Evolutionary conservation across 371 early-diverging fungal species (phyloP), one percentile per base, ranked within the genome.

Genomic region (Gilbertella persicaria): DNA sequence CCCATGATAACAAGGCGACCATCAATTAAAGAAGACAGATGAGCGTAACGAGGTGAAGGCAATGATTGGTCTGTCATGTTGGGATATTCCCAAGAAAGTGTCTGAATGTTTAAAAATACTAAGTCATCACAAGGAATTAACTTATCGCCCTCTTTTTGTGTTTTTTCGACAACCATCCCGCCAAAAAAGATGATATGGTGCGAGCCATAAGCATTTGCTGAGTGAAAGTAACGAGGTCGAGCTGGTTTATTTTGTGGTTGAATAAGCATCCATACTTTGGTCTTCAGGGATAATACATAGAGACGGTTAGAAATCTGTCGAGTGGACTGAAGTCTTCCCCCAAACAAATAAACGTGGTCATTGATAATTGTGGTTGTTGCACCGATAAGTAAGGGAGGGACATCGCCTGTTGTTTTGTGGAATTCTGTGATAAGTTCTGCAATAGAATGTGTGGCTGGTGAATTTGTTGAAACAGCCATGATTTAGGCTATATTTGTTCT

Each of bases 321-420:
- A 14, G 69, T 68, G 26, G 79, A 67, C 45, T 60, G 66, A 4
- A 84, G 63, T 21, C 88, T 77, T 8, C 89, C 89, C 45, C 89
- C 89, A 69, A 89, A 88, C 12, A 87, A 65, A 57, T 84, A 89
- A 2, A 87, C 47, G 12, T 66, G 52, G 8, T 80, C 72, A 23
- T 71, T 69, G 26, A 84, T 64, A 8, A 86, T 67, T 6, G 87
- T 85, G 0, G 74, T 64, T 0, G 89, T 75, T 26, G 85, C 78
- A 17, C 89, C 89, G 25, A 88, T 83, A 19, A 88, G 65, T 10
- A 83, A 75, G 2, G 89, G 89, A n/a, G 89, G 89, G 2, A 71
- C 58, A 35, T 69, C 64, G 0, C 76, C 76, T 47, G 48, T 71
- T 38, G 73, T 74, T 45, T 68, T 64, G 47, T 67, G 53, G 46